phyloP scores from a whole-genome alignment of 1,284 basidiomycete species.

The Moniliophthora roreri region DNA sequence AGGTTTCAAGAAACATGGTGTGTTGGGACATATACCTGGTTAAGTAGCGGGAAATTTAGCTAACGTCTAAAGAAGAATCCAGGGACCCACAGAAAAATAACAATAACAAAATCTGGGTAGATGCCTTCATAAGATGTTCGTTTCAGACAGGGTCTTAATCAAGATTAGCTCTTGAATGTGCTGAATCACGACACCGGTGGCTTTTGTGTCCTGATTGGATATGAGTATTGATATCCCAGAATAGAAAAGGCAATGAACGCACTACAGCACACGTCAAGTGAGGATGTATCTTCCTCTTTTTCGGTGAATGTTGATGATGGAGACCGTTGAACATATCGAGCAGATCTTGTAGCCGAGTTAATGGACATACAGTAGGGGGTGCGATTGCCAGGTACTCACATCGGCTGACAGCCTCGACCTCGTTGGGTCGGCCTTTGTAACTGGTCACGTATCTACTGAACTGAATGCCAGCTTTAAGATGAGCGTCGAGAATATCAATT shows the following conservation, averaged over 20 bases:
- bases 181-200: conserved; percentile 45
- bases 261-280: conserved; percentile 58
- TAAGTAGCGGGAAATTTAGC: too few relatives aligned
- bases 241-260: conserved; percentile 23
- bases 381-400: conserved; percentile 40
- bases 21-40: too few relatives aligned
- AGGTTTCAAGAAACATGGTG: too few relatives aligned
- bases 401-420: conserved; percentile 47
- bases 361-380: not conserved
- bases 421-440: conserved; percentile 51
- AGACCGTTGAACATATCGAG: conserved; percentile 49
- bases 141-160: conserved; percentile 31
- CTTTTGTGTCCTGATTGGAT: conserved; percentile 42
- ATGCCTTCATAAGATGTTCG: conserved; percentile 29
- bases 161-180: conserved; percentile 45
- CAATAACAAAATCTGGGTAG: not conserved
- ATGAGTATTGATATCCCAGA: conserved; percentile 5
- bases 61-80: too few relatives aligned
- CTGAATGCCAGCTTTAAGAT: conserved; percentile 49
- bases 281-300: conserved; percentile 45
- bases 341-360: conserved; percentile 36
- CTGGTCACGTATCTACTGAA: conserved; percentile 56
- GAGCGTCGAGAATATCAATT: conserved; percentile 54
- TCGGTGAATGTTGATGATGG: conserved; percentile 47
- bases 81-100: too few relatives aligned